Conservation (phyloP, 495 filamentous ascomycete genomes). For the Diplogelasinospora grovesii region DNA sequence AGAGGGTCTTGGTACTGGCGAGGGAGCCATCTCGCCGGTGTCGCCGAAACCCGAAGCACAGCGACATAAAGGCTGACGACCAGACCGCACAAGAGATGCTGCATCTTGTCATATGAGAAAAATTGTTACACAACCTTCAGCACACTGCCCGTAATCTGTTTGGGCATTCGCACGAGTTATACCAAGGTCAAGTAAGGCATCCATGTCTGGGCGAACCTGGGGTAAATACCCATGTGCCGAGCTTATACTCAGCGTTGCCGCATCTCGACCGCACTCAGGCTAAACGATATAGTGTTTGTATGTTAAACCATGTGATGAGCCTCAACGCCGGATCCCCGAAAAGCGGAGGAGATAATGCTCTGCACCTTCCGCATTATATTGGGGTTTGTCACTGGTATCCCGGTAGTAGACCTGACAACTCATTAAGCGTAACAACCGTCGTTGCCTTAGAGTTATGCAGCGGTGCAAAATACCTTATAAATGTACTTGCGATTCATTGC, state of each 20-base stretch:
- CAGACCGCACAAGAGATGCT: not conserved
- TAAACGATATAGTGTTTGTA: not conserved
- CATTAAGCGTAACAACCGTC: no score
- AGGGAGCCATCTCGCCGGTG: not conserved
- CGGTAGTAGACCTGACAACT: no score
- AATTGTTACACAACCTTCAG: no score
- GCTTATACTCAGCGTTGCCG: not conserved
- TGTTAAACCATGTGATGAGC: conserved; percentile 2
- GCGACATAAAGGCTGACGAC: conserved; percentile 10
- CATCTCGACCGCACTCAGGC: not conserved
- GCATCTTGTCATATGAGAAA: not conserved
- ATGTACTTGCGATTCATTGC: no score
- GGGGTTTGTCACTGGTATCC: no score
- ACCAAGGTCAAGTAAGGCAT: not conserved
- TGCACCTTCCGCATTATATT: conserved; percentile 1
- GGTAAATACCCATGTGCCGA: conserved; percentile 1
- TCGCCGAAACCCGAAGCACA: conserved; percentile 10
- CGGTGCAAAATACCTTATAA: no score
- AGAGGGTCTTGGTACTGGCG: conserved; percentile 15
- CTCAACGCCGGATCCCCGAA: not conserved
- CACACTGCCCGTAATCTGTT: no score
- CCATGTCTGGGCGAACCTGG: not conserved
- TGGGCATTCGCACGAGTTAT: not conserved
- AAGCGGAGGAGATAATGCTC: not conserved
- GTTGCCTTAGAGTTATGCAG: no score